Evolutionary conservation across 345 rosid genomes (phyloP).

Genomic region (Brassica napus): DNA sequence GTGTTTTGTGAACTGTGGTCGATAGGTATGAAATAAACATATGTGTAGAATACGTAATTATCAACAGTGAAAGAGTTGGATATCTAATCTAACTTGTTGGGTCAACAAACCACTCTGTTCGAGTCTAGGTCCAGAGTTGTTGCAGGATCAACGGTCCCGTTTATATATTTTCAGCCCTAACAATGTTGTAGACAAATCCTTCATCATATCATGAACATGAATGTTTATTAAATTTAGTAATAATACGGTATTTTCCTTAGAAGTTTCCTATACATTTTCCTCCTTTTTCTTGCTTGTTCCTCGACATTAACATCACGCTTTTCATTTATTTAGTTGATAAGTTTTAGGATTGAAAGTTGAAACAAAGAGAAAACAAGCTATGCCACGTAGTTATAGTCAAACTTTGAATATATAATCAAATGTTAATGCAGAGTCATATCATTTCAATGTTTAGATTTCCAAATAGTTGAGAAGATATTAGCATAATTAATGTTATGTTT

Average conservation of each 20-base stretch:
- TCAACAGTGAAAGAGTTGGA: slow-evolving; percentile 22
- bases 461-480: not conserved
- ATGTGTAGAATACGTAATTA: slow-evolving; percentile 18
- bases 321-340: slow-evolving; percentile 21
- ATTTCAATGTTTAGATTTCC: not conserved
- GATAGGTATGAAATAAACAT: not conserved
- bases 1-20: slow-evolving; percentile 26
- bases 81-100: slow-evolving; percentile 40
- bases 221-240: not conserved
- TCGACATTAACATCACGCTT: slow-evolving; percentile 7
- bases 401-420: not conserved
- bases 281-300: not conserved
- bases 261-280: not conserved
- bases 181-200: slow-evolving; percentile 5
- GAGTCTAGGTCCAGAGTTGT: slow-evolving; percentile 31
- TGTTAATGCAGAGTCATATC: not conserved
- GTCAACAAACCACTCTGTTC: slow-evolving; percentile 36
- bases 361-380: slow-evolving; percentile 14
- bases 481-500: not conserved
- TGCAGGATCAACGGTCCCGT: slow-evolving; percentile 15
- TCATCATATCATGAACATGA: not conserved
- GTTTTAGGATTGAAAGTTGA: slow-evolving; percentile 9
- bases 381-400: slow-evolving; percentile 15
- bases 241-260: slow-evolving; percentile 2
- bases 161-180: slow-evolving; percentile 6